A percentile compares a stretch with the other conserved stretches of the same genome.
Conservation (phyloP, 106 monocot genomes). For the Posidonia australis region DNA sequence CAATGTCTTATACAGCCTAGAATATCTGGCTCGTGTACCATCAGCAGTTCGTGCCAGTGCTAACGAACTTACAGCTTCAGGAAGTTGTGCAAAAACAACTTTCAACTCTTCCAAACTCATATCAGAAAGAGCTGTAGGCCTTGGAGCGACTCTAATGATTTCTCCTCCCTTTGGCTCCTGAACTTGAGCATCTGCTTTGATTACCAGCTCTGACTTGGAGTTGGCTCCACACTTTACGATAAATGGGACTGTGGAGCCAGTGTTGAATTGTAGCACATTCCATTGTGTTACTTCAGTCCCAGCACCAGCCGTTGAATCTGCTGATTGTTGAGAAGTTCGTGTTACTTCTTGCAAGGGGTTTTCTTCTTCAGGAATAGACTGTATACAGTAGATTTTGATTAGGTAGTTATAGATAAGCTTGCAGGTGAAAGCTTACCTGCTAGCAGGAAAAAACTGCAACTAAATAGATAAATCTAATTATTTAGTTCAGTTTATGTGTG, state of each 20-base stretch:
- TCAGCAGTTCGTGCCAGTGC: conserved; percentile 88
- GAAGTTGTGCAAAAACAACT: conserved; percentile 56
- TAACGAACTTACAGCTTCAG: conserved; percentile 74
- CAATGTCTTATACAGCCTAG: conserved; percentile 79
- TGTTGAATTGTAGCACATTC: conserved; percentile 97
- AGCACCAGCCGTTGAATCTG: conserved; percentile 11
- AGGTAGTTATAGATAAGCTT: background rate
- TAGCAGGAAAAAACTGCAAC: background rate
- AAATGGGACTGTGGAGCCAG: conserved; percentile 77
- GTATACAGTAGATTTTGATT: conserved; percentile 19
- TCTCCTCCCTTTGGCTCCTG: conserved; percentile 83
- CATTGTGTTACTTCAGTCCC: conserved; percentile 81
- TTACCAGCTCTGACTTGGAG: conserved; percentile 67
- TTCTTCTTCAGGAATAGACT: conserved; percentile 66
- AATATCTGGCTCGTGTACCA: conserved; percentile 84
- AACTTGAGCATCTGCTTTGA: conserved; percentile 72
- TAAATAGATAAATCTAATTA: background rate
- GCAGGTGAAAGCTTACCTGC: background rate
- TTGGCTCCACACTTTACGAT: conserved; percentile 97
- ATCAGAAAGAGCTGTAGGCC: conserved; percentile 49
- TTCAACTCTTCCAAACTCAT: conserved; percentile 93
- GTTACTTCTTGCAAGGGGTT: conserved; percentile 19
- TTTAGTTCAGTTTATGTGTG: no score
- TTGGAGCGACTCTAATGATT: conserved; percentile 69
- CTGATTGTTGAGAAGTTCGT: conserved; percentile 27